Evolutionary conservation across 495 filamentous ascomycete species (phyloP).

Genomic region (Polyplosphaeria fusca): DNA sequence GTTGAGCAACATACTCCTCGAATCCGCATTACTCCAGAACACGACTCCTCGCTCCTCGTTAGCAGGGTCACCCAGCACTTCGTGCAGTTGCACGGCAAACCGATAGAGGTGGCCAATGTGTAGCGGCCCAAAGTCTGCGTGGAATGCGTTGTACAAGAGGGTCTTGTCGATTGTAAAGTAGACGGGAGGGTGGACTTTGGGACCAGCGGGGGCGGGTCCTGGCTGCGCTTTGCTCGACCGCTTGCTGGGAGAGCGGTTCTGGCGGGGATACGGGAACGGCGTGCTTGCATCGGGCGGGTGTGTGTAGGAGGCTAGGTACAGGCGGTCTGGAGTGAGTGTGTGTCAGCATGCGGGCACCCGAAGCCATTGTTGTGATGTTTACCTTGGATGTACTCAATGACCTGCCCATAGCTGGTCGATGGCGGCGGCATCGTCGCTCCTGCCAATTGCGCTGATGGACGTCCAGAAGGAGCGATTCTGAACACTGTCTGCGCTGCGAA

Average conservation of each 20-base stretch:
- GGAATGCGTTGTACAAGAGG: constrained; percentile 95
- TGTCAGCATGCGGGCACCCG: neutral
- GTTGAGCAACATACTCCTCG: constrained; percentile 62
- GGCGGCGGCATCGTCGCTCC: constrained; percentile 31
- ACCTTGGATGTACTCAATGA: constrained; percentile 80
- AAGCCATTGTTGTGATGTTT: constrained; percentile 8
- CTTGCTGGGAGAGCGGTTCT: constrained; percentile 68
- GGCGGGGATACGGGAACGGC: constrained; percentile 77
- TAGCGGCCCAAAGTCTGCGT: constrained; percentile 95
- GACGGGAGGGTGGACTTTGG: constrained; percentile 62
- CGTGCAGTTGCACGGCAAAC: constrained; percentile 91
- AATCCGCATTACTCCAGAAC: constrained; percentile 89
- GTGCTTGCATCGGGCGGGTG: constrained; percentile 74
- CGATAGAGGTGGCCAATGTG: constrained; percentile 97
- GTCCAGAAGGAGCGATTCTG: constrained; percentile 10
- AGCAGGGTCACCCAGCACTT: constrained; percentile 81
- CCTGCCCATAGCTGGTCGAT: constrained; percentile 60
- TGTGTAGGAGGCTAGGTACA: constrained; percentile 92
- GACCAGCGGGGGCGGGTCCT: constrained; percentile 47
- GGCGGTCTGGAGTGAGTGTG: constrained; percentile 60
- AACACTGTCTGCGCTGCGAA: constrained; percentile 1
- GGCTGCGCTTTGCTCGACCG: constrained; percentile 64
- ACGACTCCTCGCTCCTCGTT: constrained; percentile 83
- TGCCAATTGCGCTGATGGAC: constrained; percentile 3
- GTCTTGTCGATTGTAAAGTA: constrained; percentile 96